Evolutionary conservation across 2,329 filamentous ascomycete species (phyloP).

Genomic region (Colletotrichum caudatum): DNA sequence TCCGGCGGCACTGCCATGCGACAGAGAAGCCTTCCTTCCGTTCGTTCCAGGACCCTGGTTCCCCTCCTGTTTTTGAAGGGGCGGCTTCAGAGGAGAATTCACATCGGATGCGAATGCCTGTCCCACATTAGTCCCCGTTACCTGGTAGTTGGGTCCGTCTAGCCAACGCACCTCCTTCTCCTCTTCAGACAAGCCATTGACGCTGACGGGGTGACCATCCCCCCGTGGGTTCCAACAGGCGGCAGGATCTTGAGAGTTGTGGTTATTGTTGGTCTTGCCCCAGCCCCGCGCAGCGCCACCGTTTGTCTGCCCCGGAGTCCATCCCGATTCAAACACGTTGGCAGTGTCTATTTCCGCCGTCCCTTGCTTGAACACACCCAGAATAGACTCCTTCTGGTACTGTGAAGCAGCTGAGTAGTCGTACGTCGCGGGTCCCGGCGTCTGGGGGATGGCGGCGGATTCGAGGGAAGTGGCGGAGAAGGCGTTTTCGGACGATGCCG

Average conservation of each 20-base stretch:
- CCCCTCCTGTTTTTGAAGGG: constrained; percentile 78
- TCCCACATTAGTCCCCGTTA: constrained; percentile 26
- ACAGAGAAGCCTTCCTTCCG: constrained; percentile 85
- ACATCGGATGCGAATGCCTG: constrained; percentile 88
- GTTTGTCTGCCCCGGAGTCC: constrained; percentile 82
- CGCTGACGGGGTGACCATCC: constrained; percentile 75
- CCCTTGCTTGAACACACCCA: constrained; percentile 73
- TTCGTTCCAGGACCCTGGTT: constrained; percentile 67
- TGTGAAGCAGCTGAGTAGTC: constrained; percentile 61
- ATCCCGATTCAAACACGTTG: constrained; percentile 78
- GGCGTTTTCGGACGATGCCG: constrained; percentile 53
- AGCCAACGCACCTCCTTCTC: constrained; percentile 67
- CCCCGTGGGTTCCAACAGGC: constrained; percentile 89
- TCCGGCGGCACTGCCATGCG: constrained; percentile 72
- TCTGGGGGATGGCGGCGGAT: constrained; percentile 51
- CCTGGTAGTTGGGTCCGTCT: not conserved
- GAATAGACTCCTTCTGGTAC: constrained; percentile 83
- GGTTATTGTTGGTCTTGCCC: constrained; percentile 82
- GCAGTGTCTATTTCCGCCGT: constrained; percentile 65
- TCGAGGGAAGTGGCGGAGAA: constrained; percentile 45
- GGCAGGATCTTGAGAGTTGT: constrained; percentile 83
- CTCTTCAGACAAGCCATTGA: constrained; percentile 75
- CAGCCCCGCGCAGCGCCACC: constrained; percentile 73
- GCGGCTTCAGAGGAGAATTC: constrained; percentile 92
- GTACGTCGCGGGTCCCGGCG: constrained; percentile 50